Evolutionary conservation across 2,329 filamentous ascomycete species (phyloP).

Genomic region (Incumbomyces lentus): DNA sequence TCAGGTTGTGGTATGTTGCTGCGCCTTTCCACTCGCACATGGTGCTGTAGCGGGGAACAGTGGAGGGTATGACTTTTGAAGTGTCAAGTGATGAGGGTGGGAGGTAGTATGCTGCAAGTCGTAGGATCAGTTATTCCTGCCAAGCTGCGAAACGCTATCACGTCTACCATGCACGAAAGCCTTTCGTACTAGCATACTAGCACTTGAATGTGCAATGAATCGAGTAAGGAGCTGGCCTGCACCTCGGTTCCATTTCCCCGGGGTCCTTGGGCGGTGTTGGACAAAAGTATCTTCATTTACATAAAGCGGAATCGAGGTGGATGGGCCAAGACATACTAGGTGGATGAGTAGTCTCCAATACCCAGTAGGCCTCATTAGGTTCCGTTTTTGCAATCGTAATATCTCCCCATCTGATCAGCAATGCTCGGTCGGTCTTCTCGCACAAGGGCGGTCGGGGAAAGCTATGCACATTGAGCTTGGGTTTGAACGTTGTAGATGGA

Average conservation of each 20-base stretch:
- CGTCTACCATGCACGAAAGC: no score
- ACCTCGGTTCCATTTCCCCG: no score
- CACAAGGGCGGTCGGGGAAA: conserved; percentile 47
- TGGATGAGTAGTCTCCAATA: conserved; percentile 52
- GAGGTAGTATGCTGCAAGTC: conserved; percentile 44
- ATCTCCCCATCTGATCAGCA: conserved; percentile 48
- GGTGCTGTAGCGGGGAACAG: conserved; percentile 34
- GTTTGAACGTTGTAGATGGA: conserved; percentile 9
- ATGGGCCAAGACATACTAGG: conserved; percentile 39
- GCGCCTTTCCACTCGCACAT: conserved; percentile 54
- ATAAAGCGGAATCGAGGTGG: neutral
- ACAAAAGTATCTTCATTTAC: no score
- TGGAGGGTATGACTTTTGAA: conserved; percentile 32
- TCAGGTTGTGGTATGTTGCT: conserved; percentile 48
- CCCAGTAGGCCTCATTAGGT: conserved; percentile 45
- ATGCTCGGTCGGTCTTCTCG: conserved; percentile 43
- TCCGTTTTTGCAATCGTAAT: conserved; percentile 48
- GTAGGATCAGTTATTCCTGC: no score
- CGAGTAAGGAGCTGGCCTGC: no score
- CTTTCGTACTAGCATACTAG: no score
- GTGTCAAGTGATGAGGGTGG: conserved; percentile 39
- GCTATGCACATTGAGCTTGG: conserved; percentile 23
- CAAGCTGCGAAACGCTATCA: no score
- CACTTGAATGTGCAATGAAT: no score
- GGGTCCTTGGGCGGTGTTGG: no score